Base-by-base conservation (phyloP, 2,329 filamentous ascomycete species). In the Arthroderma sp. region DNA sequence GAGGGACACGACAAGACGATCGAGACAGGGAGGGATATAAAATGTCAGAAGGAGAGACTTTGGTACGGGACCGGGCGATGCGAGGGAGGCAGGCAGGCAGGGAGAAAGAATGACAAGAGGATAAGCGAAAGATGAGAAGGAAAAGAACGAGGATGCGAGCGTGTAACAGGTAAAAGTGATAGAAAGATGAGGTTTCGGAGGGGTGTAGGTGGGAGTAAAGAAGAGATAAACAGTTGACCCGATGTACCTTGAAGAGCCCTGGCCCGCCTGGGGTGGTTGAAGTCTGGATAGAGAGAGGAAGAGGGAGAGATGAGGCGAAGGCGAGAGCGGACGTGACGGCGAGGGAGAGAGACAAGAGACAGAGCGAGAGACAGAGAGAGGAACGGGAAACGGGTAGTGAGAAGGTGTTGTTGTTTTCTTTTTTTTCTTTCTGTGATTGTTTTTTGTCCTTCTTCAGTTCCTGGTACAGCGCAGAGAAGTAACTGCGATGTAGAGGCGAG, bases 1-100 rank as follows among this genome's bases (percentile, higher is more conserved):
- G 37, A 42, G 31, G 41, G 36, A 38, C 44, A 47, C 40, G 48
- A 43, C 46, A 47, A 48, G 50, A 49, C 28, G 45, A 50, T 48
- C 49, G 45, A 50, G 45, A 11, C 47, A 43, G 33, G 40, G 15
- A 22, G 43, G 43, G 43, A 33, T 30, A 45, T 38, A 36, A 29
- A 28, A 37, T 7, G 22, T 28, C 30, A 37, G 22, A 38, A 40
- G 27, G 34, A 44, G 42, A 31, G 40, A 40, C 22, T 36, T 42
- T 29, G 38, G 29, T 33, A 27, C 41, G 32, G 32, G 39, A 36
- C 22, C 22, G 37, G 10, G 28, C 10, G 39, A 37, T 34, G 31
- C 6, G 36, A 38, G 44, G 29, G 40, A 42, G n/a, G n/a, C 15
- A 30, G 34, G 32, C 29, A 33, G 32, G 37, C 41, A 41, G n/a